phyloP scores from a whole-genome alignment of 495 filamentous ascomycete species.

The Trichoderma reesei region DNA sequence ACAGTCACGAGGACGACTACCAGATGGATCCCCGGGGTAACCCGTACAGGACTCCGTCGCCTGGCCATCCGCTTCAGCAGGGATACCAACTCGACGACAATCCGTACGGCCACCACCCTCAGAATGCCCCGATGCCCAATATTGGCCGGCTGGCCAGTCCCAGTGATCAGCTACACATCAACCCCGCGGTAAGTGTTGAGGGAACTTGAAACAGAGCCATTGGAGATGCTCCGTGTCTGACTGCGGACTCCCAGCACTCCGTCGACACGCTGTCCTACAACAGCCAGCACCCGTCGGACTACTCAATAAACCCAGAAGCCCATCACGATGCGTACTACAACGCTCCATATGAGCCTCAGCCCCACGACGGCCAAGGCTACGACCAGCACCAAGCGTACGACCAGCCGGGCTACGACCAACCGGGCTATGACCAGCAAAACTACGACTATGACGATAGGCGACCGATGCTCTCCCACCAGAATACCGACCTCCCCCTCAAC shows the following conservation, averaged over 20 bases:
- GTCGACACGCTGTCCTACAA: slow-evolving; percentile 65
- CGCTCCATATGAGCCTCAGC: slow-evolving; percentile 64
- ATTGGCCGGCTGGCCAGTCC: slow-evolving; percentile 37
- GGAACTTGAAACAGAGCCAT: background rate
- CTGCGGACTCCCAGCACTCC: slow-evolving; percentile 50
- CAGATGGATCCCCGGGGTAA: slow-evolving; percentile 46
- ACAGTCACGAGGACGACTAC: slow-evolving; percentile 37
- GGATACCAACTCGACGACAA: slow-evolving; percentile 66
- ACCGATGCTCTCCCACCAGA: slow-evolving; percentile 40
- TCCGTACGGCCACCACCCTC: slow-evolving; percentile 41
- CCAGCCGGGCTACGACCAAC: slow-evolving; percentile 17
- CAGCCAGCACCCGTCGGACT: slow-evolving; percentile 55
- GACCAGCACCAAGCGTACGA: slow-evolving; percentile 17
- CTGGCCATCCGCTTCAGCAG: slow-evolving; percentile 43
- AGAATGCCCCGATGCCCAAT: slow-evolving; percentile 54
- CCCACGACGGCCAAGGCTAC: slow-evolving; percentile 48
- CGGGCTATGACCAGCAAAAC: slow-evolving; percentile 14
- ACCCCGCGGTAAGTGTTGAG: slow-evolving; percentile 18
- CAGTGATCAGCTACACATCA: slow-evolving; percentile 24
- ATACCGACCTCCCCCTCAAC: slow-evolving; percentile 32
- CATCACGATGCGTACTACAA: slow-evolving; percentile 84
- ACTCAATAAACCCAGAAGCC: slow-evolving; percentile 66
- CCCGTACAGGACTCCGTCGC: slow-evolving; percentile 48
- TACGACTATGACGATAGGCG: slow-evolving; percentile 30
- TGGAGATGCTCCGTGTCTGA: slow-evolving; percentile 9